phyloP scores from a whole-genome alignment of 164 flowering plant genomes.

The Umbilicus rupestris region DNA sequence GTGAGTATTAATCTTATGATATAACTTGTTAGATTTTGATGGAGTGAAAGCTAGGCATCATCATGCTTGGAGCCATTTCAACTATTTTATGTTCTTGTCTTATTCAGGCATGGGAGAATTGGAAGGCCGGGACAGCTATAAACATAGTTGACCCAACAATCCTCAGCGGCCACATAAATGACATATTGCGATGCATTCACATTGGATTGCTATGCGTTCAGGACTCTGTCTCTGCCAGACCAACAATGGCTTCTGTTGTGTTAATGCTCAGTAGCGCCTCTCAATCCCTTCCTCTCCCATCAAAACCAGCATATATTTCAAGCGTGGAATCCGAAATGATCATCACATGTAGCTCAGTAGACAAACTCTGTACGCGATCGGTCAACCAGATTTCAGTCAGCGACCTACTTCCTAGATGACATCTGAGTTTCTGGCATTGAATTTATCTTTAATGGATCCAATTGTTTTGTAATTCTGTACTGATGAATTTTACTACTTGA shows the following conservation, averaged over 20 bases:
- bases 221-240: slow-evolving; percentile 20
- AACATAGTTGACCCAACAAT: slow-evolving; percentile 19
- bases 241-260: slow-evolving; percentile 26
- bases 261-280: slow-evolving; percentile 21
- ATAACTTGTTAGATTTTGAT: no score
- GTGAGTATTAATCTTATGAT: not conserved
- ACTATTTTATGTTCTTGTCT: not conserved
- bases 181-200: slow-evolving; percentile 25
- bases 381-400: not conserved
- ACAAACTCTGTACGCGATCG: not conserved
- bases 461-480: no score
- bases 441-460: no score
- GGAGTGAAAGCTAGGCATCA: no score
- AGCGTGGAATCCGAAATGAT: not conserved
- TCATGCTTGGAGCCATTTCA: no score
- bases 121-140: slow-evolving; percentile 19
- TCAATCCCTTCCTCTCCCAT: slow-evolving; percentile 16
- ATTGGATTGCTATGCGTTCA: slow-evolving; percentile 34
- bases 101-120: slow-evolving; percentile 26
- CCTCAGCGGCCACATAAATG: slow-evolving; percentile 1
- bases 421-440: not conserved
- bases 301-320: slow-evolving; percentile 16
- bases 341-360: not conserved
- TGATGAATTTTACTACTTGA: no score
- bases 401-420: not conserved